Evolutionary conservation across 345 rosid species (phyloP).

Genomic region (Eucalyptus decipiens): DNA sequence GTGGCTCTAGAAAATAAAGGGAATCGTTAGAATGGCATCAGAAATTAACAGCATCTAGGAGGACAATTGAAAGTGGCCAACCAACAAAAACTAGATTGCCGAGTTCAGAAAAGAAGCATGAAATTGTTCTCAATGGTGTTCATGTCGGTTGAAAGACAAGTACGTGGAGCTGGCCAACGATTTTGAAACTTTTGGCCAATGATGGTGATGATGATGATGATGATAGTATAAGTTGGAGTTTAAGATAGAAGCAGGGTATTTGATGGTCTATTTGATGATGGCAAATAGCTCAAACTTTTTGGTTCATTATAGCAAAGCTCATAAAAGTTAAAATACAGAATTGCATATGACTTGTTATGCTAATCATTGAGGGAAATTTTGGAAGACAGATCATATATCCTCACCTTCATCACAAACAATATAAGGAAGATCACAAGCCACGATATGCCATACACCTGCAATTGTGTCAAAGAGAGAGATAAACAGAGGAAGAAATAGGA

Average conservation of each 20-base stretch:
- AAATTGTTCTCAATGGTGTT: background rate
- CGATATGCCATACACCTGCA: conserved; percentile 84
- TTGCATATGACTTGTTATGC: background rate
- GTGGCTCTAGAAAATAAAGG: background rate
- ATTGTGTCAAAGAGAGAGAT: background rate
- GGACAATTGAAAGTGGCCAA: background rate
- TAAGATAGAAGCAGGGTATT: background rate
- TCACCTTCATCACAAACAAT: conserved; percentile 95
- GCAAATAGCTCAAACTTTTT: background rate
- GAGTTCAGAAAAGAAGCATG: background rate
- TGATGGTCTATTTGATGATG: background rate
- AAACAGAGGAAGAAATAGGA: background rate
- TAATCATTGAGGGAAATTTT: background rate
- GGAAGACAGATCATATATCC: background rate
- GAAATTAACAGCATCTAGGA: background rate
- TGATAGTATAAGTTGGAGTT: background rate
- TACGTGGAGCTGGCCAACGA: background rate
- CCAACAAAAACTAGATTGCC: background rate
- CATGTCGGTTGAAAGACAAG: background rate
- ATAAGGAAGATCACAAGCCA: conserved; percentile 92
- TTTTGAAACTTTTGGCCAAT: background rate
- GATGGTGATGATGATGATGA: background rate
- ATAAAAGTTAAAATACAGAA: background rate
- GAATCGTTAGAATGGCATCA: background rate
- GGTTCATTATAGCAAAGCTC: background rate